These are phyloP conservation scores for Intubia oerlemansii DNA, from an alignment of 2,329 filamentous ascomycete genomes.

Conservation along the genomic window DNA sequence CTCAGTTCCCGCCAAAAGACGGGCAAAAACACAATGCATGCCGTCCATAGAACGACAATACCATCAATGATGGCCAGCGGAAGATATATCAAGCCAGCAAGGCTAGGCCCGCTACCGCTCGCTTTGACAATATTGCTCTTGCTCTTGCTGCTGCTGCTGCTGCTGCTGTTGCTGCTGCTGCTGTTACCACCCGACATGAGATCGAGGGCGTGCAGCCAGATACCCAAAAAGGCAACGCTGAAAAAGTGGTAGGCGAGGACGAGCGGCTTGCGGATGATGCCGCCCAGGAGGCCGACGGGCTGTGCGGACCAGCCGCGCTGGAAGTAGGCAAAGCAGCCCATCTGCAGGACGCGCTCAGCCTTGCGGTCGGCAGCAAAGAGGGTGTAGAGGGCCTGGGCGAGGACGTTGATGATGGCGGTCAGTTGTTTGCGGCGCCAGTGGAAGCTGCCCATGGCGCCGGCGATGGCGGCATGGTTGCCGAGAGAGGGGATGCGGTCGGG, in stretches of 20 bases:
- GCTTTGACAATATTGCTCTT: conserved; percentile 47
- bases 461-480: conserved; percentile 41
- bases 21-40: conserved; percentile 63
- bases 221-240: conserved; percentile 65
- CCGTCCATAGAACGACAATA: conserved; percentile 55
- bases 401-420: conserved; percentile 83
- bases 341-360: conserved; percentile 60
- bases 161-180: too few relatives aligned
- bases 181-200: conserved; percentile 14
- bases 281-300: conserved; percentile 63
- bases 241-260: conserved; percentile 89
- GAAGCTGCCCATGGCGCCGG: conserved; percentile 49
- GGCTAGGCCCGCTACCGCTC: too few relatives aligned
- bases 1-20: conserved; percentile 34
- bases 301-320: conserved; percentile 52
- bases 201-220: conserved; percentile 38
- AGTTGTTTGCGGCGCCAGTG: conserved; percentile 74
- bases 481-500: conserved; percentile 49
- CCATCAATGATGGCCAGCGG: conserved; percentile 45
- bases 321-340: conserved; percentile 89
- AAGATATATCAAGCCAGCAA: conserved; percentile 36
- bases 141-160: neutral
- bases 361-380: conserved; percentile 73
- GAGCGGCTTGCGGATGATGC: conserved; percentile 55
- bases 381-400: conserved; percentile 83